Conservation (phyloP, 2,329 filamentous ascomycete species). For the Purpureocillium lavendulum region DNA sequence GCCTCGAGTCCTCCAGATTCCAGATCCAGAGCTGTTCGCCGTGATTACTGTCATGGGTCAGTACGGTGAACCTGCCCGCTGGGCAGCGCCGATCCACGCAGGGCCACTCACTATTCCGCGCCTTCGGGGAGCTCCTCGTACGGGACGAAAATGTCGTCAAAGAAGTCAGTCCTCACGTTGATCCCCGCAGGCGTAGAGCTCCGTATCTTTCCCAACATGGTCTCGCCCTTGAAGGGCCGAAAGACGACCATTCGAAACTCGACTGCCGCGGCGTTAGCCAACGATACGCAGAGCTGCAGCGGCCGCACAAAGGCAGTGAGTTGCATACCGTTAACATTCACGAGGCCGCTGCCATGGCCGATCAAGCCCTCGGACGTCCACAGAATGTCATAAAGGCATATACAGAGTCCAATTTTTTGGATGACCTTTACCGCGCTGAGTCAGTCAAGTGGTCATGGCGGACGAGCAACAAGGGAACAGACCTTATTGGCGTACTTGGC, state of each 20-base stretch:
- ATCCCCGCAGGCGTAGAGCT: conserved; percentile 65
- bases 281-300: background rate
- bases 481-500: conserved; percentile 93
- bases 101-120: conserved; percentile 58
- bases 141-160: conserved; percentile 82
- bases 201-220: conserved; percentile 77
- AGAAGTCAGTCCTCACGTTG: conserved; percentile 80
- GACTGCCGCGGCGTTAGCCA: conserved; percentile 40
- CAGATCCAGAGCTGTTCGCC: conserved; percentile 79
- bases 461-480: background rate
- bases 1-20: conserved; percentile 62
- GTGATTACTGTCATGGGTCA: conserved; percentile 44
- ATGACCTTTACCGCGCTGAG: conserved; percentile 52
- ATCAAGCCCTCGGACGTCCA: conserved; percentile 89
- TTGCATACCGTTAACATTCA: conserved; percentile 79
- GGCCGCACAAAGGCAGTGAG: background rate
- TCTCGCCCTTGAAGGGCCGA: conserved; percentile 90
- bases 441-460: background rate
- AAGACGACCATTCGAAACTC: conserved; percentile 93
- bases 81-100: background rate
- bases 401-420: conserved; percentile 87
- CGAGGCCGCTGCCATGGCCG: conserved; percentile 82
- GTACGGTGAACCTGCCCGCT: background rate
- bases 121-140: conserved; percentile 65
- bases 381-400: conserved; percentile 86